Percentiles rank a stretch among this genome's conserved stretches.
These are phyloP conservation scores for Phytophthora pistaciae DNA, from an alignment of 352 stramenopile genomes.

Conservation along the genomic window DNA sequence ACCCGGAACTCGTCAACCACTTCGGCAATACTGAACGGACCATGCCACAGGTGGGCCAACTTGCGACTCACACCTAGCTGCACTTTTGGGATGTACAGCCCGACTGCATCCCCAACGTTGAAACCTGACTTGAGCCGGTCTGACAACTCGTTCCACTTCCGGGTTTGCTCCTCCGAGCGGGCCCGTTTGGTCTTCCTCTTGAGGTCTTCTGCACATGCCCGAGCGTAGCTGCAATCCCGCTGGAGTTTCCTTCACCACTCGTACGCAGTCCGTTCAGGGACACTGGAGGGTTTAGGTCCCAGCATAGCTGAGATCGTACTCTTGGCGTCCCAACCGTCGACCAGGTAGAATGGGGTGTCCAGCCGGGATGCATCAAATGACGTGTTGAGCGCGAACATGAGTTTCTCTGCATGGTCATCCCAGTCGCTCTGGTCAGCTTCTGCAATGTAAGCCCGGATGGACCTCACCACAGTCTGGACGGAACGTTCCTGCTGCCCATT, in stretches of 20 bases:
- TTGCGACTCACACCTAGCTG: too few relatives aligned
- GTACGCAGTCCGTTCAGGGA: neutral
- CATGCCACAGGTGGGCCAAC: too few relatives aligned
- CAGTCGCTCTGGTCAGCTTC: neutral
- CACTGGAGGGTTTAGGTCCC: neutral
- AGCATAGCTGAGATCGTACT: neutral
- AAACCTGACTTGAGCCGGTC: too few relatives aligned
- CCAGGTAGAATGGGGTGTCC: neutral
- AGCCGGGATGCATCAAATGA: neutral
- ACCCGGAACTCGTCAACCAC: too few relatives aligned
- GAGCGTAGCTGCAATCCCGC: constrained; percentile 13
- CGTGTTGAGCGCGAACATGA: neutral
- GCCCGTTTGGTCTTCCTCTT: neutral
- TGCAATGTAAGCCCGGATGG: neutral
- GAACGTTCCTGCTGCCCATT: neutral
- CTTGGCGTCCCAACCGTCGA: neutral
- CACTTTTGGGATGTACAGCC: too few relatives aligned
- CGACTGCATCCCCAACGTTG: too few relatives aligned
- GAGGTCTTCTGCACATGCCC: constrained; percentile 1
- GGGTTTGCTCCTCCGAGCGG: too few relatives aligned
- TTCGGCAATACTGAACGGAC: too few relatives aligned
- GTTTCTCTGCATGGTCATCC: neutral
- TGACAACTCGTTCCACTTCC: too few relatives aligned
- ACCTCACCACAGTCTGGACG: neutral
- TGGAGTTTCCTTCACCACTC: constrained; percentile 12